Conservation (phyloP, 805 yeast genomes). For the Nematodospora valgi region DNA sequence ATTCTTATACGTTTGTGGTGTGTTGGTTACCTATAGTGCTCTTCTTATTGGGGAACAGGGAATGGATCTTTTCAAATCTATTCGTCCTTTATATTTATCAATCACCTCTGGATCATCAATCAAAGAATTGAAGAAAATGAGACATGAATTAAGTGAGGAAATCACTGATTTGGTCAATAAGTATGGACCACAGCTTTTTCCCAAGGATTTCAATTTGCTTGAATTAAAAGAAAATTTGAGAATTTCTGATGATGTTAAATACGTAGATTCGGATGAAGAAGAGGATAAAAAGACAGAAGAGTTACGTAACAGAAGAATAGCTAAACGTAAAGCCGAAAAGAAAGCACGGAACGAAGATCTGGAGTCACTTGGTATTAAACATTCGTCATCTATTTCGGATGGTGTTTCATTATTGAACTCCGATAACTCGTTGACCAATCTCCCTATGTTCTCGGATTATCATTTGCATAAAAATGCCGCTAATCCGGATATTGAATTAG, state of each 20-base stretch:
- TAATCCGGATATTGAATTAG: slow-evolving; percentile 18
- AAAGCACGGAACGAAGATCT: slow-evolving; percentile 2
- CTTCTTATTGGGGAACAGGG: slow-evolving; percentile 91
- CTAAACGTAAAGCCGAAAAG: slow-evolving; percentile 19
- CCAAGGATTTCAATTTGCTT: slow-evolving; percentile 67
- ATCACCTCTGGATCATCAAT: slow-evolving; percentile 57
- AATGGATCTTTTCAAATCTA: slow-evolving; percentile 77
- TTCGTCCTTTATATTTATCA: slow-evolving; percentile 75
- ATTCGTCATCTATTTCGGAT: slow-evolving; percentile 47
- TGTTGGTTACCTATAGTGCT: slow-evolving; percentile 81
- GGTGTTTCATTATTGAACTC: slow-evolving; percentile 63
- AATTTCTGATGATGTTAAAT: slow-evolving; percentile 22
- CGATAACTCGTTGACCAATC: slow-evolving; percentile 57
- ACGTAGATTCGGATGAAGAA: slow-evolving; percentile 44
- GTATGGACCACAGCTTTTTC: slow-evolving; percentile 80
- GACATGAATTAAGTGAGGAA: slow-evolving; percentile 62
- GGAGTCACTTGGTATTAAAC: slow-evolving; percentile 3
- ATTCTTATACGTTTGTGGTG: slow-evolving; percentile 57
- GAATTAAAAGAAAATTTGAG: slow-evolving; percentile 42
- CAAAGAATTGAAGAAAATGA: slow-evolving; percentile 53
- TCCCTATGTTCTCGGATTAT: slow-evolving; percentile 60
- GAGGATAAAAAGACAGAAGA: slow-evolving; percentile 49
- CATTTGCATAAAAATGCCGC: slow-evolving; percentile 31
- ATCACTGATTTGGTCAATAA: slow-evolving; percentile 78
- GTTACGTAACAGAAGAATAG: slow-evolving; percentile 40